A percentile compares a stretch with the other conserved stretches of the same genome.
Evolutionary conservation across 371 early-diverging fungal genomes (phyloP).

Genomic region (Mucor ambiguus): DNA sequence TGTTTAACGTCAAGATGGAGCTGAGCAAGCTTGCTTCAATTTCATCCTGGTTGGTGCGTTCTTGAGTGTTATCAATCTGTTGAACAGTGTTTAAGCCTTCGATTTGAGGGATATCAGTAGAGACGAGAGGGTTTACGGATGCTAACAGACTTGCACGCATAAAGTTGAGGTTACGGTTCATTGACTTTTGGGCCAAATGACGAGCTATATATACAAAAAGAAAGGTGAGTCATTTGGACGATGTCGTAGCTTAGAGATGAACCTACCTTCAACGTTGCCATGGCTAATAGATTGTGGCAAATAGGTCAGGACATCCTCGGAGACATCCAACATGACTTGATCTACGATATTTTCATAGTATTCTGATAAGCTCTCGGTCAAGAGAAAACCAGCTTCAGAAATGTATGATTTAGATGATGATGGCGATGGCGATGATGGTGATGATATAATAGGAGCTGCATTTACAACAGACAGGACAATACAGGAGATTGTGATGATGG

Average conservation of each 20-base stretch:
- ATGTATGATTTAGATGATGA: neutral
- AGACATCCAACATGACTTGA: conserved; percentile 43
- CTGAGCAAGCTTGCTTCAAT: conserved; percentile 8
- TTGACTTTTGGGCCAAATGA: conserved; percentile 21
- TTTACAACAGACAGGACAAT: conserved; percentile 12
- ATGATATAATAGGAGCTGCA: conserved; percentile 17
- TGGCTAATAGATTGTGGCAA: conserved; percentile 33
- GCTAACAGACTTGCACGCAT: conserved; percentile 37
- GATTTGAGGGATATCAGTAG: conserved; percentile 26
- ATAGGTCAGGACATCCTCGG: conserved; percentile 32
- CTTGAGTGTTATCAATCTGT: neutral
- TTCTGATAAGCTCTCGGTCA: conserved; percentile 37
- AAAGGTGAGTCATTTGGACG: neutral
- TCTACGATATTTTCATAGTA: conserved; percentile 52
- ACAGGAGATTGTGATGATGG: conserved; percentile 11
- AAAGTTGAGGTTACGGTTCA: conserved; percentile 34
- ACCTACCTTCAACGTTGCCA: conserved; percentile 25
- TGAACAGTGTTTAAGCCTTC: conserved; percentile 12
- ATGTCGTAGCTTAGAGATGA: neutral
- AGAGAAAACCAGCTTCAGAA: conserved; percentile 18
- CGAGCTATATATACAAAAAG: conserved; percentile 7
- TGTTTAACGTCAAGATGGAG: conserved; percentile 22
- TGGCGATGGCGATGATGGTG: neutral
- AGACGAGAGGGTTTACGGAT: conserved; percentile 34
- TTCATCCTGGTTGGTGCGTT: conserved; percentile 5